Conservation (phyloP, 78 protist genomes). For the Tieghemostelium lacteum region DNA sequence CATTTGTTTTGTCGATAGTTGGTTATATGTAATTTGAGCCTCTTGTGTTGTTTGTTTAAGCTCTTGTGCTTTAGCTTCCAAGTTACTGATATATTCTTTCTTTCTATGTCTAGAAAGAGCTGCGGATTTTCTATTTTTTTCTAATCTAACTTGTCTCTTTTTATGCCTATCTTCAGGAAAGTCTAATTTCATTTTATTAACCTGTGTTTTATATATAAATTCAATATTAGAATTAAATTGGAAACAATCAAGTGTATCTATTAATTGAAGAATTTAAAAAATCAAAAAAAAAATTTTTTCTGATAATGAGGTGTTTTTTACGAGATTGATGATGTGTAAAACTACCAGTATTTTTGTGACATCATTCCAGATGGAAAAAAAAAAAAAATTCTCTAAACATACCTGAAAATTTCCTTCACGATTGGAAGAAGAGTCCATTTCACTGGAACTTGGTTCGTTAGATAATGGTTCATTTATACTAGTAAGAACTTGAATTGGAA, state of each 20-base stretch:
- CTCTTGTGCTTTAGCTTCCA: constrained; percentile 68
- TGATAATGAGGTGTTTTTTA: not conserved
- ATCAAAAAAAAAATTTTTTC: not conserved
- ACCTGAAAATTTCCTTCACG: not conserved
- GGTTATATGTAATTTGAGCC: constrained; percentile 5
- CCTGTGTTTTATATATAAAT: not conserved
- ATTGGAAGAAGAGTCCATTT: too few relatives aligned
- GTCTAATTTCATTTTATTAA: constrained; percentile 27
- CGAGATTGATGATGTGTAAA: too few relatives aligned
- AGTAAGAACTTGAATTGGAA: too few relatives aligned
- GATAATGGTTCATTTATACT: too few relatives aligned
- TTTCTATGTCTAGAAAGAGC: constrained; percentile 65
- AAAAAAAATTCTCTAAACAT: not conserved
- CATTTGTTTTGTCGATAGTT: constrained; percentile 1
- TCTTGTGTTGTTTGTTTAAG: constrained; percentile 41
- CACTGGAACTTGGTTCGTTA: too few relatives aligned
- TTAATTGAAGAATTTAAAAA: not conserved
- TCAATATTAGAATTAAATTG: not conserved
- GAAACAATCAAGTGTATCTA: not conserved
- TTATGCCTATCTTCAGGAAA: constrained; percentile 23
- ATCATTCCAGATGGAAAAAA: not conserved
- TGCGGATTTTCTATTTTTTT: constrained; percentile 69
- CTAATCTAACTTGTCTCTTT: constrained; percentile 68
- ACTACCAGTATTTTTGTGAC: too few relatives aligned
- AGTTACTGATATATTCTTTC: constrained; percentile 61